Conservation (phyloP, 768 basidiomycete species). For the Kwoniella sp. region DNA sequence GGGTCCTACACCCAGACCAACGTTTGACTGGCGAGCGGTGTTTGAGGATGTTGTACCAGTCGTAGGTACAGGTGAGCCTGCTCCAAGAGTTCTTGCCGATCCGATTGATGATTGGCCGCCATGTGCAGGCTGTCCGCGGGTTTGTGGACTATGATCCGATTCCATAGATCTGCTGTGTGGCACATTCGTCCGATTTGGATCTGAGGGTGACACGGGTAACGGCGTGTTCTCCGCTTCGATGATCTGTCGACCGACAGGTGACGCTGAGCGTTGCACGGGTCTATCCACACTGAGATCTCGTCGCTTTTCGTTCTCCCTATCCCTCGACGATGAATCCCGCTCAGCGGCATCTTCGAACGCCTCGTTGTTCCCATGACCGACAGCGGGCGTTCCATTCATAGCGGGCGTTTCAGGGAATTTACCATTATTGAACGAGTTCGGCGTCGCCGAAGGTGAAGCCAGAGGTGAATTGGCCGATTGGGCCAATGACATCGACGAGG, state of each 20-base stretch:
- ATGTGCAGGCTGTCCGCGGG: conserved; percentile 1
- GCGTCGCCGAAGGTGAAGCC: conserved; percentile 34
- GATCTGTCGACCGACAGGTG: conserved; percentile 22
- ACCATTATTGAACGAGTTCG: conserved; percentile 30
- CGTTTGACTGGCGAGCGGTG: conserved; percentile 13
- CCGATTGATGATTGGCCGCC: conserved; percentile 24
- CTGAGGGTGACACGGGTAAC: conserved; percentile 28
- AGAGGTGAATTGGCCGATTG: conserved; percentile 29
- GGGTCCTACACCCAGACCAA: conserved; percentile 53
- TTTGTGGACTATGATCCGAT: conserved; percentile 20
- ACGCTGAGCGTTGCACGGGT: conserved; percentile 25
- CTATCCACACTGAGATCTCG: conserved; percentile 31
- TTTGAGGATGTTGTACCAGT: conserved; percentile 11
- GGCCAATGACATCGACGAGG: conserved; percentile 25
- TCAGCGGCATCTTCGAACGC: conserved; percentile 25
- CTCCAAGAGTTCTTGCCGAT: conserved; percentile 14
- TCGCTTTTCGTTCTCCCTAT: conserved; percentile 14
- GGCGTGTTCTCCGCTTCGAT: conserved; percentile 21
- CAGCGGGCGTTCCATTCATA: not conserved
- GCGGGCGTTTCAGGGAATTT: conserved; percentile 25
- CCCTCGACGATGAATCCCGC: conserved; percentile 10
- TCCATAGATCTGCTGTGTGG: conserved; percentile 20
- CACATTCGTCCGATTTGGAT: conserved; percentile 11
- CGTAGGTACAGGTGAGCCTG: conserved; percentile 22
- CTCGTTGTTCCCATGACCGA: not conserved